A percentile compares a stretch with the other conserved stretches of the same genome.
Conservation (phyloP, 23 red algal species). For the Chondrus crispus region DNA sequence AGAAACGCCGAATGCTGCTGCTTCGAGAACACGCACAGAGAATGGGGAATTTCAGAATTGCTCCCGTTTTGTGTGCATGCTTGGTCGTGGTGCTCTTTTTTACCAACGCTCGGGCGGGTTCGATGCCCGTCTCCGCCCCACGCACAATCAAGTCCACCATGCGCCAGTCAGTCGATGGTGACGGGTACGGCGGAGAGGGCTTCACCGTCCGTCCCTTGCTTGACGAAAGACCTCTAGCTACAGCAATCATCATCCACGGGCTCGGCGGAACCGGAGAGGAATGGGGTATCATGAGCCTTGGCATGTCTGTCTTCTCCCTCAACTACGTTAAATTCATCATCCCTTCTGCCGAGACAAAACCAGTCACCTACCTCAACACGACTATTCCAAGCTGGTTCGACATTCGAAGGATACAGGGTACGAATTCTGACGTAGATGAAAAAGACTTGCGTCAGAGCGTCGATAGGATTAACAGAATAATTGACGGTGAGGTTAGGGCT, state of each 20-base stretch:
- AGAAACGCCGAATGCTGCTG: too few species aligned
- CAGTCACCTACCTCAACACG: slow-evolving; percentile 35
- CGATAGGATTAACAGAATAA: not conserved
- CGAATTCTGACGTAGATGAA: not conserved
- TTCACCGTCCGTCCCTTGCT: slow-evolving; percentile 55
- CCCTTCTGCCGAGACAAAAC: slow-evolving; percentile 47
- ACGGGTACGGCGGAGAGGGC: slow-evolving; percentile 68
- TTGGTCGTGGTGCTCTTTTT: too few species aligned
- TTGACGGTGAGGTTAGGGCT: slow-evolving; percentile 24
- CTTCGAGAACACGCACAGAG: too few species aligned
- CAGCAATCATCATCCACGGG: slow-evolving; percentile 84
- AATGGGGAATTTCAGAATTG: too few species aligned
- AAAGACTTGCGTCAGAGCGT: not conserved
- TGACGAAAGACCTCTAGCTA: slow-evolving; percentile 17
- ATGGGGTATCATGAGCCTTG: slow-evolving; percentile 55
- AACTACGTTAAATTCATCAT: slow-evolving; percentile 72
- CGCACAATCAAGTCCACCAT: not conserved
- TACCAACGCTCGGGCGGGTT: not conserved
- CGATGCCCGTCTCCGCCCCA: not conserved
- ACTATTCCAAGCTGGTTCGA: slow-evolving; percentile 67
- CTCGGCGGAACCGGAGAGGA: slow-evolving; percentile 79
- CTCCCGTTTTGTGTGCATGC: too few species aligned
- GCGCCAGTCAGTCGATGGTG: slow-evolving; percentile 36
- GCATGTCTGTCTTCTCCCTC: slow-evolving; percentile 62
- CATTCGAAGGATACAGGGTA: not conserved